phyloP scores from a whole-genome alignment of 2,329 filamentous ascomycete species.

The Phialemonium atrogriseum region DNA sequence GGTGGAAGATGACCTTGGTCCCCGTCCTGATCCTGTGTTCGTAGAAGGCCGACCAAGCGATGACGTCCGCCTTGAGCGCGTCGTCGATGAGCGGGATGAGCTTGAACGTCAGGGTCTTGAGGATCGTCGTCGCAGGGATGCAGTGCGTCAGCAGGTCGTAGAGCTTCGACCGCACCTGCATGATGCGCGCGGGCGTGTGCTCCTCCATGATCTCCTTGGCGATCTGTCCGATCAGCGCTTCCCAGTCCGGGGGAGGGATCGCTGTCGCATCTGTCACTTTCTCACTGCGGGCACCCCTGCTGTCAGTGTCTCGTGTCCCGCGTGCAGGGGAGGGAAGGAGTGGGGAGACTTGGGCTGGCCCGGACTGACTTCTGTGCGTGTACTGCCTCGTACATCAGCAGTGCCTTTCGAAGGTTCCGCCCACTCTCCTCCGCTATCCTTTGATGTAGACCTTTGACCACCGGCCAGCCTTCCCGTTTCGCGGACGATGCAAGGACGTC shows the following conservation, averaged over 20 bases:
- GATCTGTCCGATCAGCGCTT: constrained; percentile 79
- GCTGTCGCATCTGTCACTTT: constrained; percentile 79
- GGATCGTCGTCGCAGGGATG: constrained; percentile 87
- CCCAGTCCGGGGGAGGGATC: constrained; percentile 95
- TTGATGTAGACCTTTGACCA: constrained; percentile 65
- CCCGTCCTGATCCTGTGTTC: constrained; percentile 91
- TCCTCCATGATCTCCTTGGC: constrained; percentile 92
- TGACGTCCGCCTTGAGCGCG: constrained; percentile 79
- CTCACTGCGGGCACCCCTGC: constrained; percentile 66
- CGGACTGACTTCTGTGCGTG: constrained; percentile 84
- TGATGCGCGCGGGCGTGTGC: constrained; percentile 79
- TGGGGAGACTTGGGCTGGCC: background rate
- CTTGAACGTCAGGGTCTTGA: constrained; percentile 93
- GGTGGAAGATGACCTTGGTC: constrained; percentile 93
- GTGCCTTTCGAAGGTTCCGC: constrained; percentile 77
- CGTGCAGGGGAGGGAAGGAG: background rate
- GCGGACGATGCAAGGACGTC: constrained; percentile 61
- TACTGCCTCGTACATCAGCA: constrained; percentile 95
- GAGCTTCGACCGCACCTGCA: constrained; percentile 85
- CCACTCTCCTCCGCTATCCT: constrained; percentile 87
- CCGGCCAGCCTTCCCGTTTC: constrained; percentile 77
- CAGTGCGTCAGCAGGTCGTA: constrained; percentile 97
- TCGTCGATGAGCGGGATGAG: constrained; percentile 83
- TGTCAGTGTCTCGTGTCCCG: too few species aligned
- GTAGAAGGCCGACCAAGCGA: constrained; percentile 95